Evolutionary conservation across 169 alveolate genomes (phyloP).

Genomic region (Babesia caballi): DNA sequence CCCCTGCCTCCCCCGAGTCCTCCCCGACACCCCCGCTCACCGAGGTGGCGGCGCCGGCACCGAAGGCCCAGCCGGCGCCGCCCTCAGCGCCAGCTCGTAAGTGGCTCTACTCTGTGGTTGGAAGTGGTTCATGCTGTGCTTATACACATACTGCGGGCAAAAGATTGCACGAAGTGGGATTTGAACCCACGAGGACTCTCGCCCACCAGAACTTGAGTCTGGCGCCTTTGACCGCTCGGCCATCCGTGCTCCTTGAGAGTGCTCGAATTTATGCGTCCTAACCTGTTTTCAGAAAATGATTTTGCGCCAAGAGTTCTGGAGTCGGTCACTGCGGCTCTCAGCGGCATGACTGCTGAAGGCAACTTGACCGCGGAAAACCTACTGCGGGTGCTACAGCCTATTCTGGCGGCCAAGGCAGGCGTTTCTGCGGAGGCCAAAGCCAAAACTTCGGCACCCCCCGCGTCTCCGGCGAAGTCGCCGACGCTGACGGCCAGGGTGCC

Average conservation of each 20-base stretch:
- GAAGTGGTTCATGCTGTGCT: too few relatives aligned
- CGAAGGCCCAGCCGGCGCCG: not conserved
- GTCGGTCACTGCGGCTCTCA: not conserved
- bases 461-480: too few relatives aligned
- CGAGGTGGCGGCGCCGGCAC: not conserved
- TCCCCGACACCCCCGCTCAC: too few relatives aligned
- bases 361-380: not conserved
- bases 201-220: constrained; percentile 91
- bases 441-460: too few relatives aligned
- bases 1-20: too few relatives aligned
- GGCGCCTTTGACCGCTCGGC: constrained; percentile 91
- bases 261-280: constrained; percentile 4
- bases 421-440: too few relatives aligned
- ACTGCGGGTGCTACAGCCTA: not conserved
- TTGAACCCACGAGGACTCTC: constrained; percentile 91
- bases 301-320: not conserved
- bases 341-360: not conserved
- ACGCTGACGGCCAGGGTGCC: too few relatives aligned
- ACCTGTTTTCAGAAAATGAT: not conserved
- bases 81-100: not conserved
- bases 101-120: too few relatives aligned
- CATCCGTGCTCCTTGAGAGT: constrained; percentile 76
- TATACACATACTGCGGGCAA: not conserved
- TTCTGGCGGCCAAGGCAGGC: too few relatives aligned
- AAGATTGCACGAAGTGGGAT: constrained; percentile 88